These are phyloP conservation scores for Neurospora sp. DNA, from an alignment of 495 filamentous ascomycete species.

Conservation along the genomic window DNA sequence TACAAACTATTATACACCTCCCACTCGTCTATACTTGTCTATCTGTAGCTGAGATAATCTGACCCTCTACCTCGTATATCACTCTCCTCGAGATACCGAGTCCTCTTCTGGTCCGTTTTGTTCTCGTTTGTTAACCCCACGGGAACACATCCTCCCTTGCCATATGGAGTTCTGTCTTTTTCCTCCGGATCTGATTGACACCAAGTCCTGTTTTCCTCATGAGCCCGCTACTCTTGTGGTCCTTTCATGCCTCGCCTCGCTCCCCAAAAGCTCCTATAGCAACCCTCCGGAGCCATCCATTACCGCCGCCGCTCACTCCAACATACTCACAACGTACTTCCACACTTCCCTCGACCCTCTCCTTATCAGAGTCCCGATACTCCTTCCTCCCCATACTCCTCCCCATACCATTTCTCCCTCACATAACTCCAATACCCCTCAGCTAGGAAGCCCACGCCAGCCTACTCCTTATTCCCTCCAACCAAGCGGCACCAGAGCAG, in stretches of 20 bases:
- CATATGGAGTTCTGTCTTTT: not conserved
- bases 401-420: not conserved
- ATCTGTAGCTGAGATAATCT: not conserved
- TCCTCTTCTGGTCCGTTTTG: not conserved
- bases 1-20: not conserved
- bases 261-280: not conserved
- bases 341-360: too few relatives aligned
- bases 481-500: constrained; percentile 79
- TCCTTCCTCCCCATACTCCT: not conserved
- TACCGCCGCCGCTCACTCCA: too few relatives aligned
- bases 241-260: not conserved
- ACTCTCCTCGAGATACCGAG: not conserved
- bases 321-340: too few relatives aligned
- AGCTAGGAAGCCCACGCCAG: not conserved
- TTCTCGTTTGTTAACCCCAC: not conserved
- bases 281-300: not conserved
- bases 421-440: not conserved
- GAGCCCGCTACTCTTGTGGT: not conserved
- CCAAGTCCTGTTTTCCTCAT: not conserved
- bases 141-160: not conserved
- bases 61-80: not conserved
- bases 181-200: not conserved
- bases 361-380: too few relatives aligned
- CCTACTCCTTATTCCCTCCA: constrained; percentile 48
- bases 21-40: not conserved